Conservation (phyloP, 208 protist genomes). For the Phytomonas sp. region DNA sequence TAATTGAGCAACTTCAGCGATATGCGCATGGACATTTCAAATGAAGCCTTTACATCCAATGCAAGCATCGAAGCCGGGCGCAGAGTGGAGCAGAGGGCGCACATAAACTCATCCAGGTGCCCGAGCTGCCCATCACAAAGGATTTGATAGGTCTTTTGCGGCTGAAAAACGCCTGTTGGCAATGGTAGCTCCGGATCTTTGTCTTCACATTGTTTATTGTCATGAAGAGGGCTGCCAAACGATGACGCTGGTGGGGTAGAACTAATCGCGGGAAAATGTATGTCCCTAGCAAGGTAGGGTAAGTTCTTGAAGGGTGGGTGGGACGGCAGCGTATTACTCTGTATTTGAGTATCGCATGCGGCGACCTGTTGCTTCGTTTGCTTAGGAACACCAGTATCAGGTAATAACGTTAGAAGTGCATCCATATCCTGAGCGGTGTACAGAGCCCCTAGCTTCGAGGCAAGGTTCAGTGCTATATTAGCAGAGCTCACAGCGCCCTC, state of each 20-base stretch:
- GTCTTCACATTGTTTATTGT: neutral
- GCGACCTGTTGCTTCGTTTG: neutral
- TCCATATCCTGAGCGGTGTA: constrained; percentile 75
- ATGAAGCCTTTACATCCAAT: neutral
- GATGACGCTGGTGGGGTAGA: neutral
- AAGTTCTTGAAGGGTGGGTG: neutral
- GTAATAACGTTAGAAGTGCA: constrained; percentile 31
- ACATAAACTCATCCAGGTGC: neutral
- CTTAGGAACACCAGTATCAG: neutral
- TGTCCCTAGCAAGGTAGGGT: neutral
- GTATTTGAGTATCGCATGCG: neutral
- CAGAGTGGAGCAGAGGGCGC: neutral
- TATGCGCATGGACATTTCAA: constrained; percentile 10
- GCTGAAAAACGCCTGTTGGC: neutral
- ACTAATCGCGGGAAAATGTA: neutral
- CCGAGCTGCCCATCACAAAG: neutral
- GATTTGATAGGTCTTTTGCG: neutral
- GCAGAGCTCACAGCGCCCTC: constrained; percentile 3
- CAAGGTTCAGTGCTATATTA: constrained; percentile 42
- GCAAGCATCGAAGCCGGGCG: neutral
- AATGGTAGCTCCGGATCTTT: neutral
- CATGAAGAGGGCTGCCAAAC: neutral
- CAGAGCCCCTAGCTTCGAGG: constrained; percentile 50
- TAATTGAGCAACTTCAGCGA: constrained; percentile 10
- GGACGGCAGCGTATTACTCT: neutral